phyloP scores from a whole-genome alignment of 495 filamentous ascomycete species.

The Penicillium roqueforti region DNA sequence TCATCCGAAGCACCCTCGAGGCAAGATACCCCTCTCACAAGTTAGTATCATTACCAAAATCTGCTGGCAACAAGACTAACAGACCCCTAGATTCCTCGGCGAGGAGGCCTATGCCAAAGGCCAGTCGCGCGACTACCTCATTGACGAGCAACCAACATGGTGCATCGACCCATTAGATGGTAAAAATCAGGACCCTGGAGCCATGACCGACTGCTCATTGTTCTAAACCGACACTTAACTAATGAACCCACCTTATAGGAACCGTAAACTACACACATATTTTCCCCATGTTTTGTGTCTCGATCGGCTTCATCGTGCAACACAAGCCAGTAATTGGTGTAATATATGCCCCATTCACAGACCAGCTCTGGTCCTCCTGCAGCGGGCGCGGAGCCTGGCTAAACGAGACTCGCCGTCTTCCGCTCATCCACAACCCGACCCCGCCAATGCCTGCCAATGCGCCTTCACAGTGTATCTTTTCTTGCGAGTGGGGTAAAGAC shows the following conservation, averaged over 20 bases:
- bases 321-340: slow-evolving; percentile 58
- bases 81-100: slow-evolving; percentile 55
- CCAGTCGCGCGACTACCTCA: slow-evolving; percentile 55
- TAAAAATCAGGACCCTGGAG: slow-evolving; percentile 9
- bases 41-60: slow-evolving; percentile 31
- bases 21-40: slow-evolving; percentile 57
- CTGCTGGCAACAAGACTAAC: neutral
- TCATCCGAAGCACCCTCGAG: slow-evolving; percentile 54
- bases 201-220: neutral
- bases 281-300: slow-evolving; percentile 71
- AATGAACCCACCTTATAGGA: slow-evolving; percentile 21
- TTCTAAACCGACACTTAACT: neutral
- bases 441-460: slow-evolving; percentile 59
- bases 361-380: slow-evolving; percentile 62
- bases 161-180: slow-evolving; percentile 66
- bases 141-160: slow-evolving; percentile 60
- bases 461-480: slow-evolving; percentile 61
- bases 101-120: slow-evolving; percentile 66
- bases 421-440: slow-evolving; percentile 53
- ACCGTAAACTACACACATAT: slow-evolving; percentile 72
- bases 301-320: slow-evolving; percentile 57
- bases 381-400: slow-evolving; percentile 60
- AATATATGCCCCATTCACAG: slow-evolving; percentile 59
- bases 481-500: slow-evolving; percentile 72
- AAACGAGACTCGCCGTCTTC: slow-evolving; percentile 55